These are phyloP conservation scores for Quercus berberidifolia DNA, from an alignment of 306 rosid genomes.

Conservation along the genomic window DNA sequence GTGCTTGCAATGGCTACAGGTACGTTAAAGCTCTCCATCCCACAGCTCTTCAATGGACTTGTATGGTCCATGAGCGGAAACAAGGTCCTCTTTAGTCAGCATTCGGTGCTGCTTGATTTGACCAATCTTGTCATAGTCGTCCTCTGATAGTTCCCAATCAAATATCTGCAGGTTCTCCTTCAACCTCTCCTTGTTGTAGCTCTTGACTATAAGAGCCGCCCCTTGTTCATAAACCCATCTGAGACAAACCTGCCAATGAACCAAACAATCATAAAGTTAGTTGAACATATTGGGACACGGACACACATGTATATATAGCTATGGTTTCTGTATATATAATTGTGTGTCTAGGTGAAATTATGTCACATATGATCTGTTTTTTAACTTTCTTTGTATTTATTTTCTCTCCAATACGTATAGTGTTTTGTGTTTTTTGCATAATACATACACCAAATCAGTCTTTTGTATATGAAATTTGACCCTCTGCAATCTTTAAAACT, in stretches of 20 bases:
- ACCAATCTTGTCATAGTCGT: neutral
- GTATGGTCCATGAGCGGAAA: neutral
- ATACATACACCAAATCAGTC: too few species aligned
- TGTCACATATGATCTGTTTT: neutral
- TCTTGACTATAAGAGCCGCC: neutral
- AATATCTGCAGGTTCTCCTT: neutral
- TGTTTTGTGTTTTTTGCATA: too few species aligned
- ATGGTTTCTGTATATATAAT: neutral
- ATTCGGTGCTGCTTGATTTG: neutral
- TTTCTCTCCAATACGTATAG: too few species aligned
- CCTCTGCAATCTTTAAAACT: neutral
- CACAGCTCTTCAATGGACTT: neutral
- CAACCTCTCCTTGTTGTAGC: constrained; percentile 7
- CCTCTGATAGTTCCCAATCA: neutral
- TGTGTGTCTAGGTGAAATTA: neutral
- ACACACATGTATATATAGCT: neutral
- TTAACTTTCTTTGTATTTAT: too few species aligned
- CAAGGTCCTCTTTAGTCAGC: neutral
- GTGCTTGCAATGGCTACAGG: too few species aligned
- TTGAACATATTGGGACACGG: neutral
- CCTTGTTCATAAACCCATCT: constrained; percentile 1
- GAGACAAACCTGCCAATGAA: neutral
- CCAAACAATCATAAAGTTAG: neutral
- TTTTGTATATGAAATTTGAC: neutral
- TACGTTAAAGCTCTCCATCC: neutral